phyloP scores from a whole-genome alignment of 1,284 basidiomycete genomes.

The Ceratobasidium sp. region DNA sequence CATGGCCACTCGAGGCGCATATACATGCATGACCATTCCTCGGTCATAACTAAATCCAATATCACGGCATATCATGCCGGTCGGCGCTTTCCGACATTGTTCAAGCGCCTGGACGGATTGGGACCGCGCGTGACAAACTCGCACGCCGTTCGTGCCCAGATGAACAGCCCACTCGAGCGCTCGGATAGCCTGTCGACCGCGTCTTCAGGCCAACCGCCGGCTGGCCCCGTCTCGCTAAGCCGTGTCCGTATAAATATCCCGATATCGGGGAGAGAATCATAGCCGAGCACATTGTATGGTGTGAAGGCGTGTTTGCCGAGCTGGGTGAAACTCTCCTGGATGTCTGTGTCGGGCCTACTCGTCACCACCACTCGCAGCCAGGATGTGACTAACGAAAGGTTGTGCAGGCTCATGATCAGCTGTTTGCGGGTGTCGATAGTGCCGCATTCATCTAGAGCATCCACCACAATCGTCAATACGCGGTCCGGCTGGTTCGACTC shows the following conservation, averaged over 20 bases:
- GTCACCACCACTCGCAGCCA: slow-evolving; percentile 34
- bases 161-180: slow-evolving; percentile 25
- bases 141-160: slow-evolving; percentile 37
- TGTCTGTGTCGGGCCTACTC: slow-evolving; percentile 31
- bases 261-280: slow-evolving; percentile 14
- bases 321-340: neutral
- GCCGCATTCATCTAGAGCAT: slow-evolving; percentile 47
- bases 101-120: neutral
- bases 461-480: slow-evolving; percentile 26
- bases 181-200: neutral
- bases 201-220: slow-evolving; percentile 8
- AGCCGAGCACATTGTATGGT: neutral
- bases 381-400: neutral
- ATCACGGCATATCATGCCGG: too few relatives aligned
- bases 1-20: too few relatives aligned
- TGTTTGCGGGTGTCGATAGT: neutral
- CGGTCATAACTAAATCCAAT: too few relatives aligned
- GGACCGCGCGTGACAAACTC: slow-evolving; percentile 2
- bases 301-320: neutral
- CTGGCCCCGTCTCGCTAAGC: neutral
- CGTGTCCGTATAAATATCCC: neutral
- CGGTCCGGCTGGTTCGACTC: neutral
- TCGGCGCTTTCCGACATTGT: neutral
- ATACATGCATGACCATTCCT: too few relatives aligned
- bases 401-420: neutral